Conservation (phyloP, 108 stramenopile genomes). For the Cylindrotheca closterium region DNA sequence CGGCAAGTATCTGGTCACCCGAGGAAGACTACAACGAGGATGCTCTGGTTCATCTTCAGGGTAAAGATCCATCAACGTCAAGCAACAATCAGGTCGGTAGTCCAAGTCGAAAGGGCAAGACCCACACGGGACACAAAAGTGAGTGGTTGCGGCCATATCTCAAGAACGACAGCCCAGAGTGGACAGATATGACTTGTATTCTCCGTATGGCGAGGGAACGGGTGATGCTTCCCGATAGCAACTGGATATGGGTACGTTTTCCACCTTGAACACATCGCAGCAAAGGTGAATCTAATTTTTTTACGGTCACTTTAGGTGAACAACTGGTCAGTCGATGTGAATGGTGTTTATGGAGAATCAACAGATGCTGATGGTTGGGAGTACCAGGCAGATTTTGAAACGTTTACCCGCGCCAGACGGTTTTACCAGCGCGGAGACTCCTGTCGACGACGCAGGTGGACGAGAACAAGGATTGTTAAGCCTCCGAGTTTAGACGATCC, state of each 20-base stretch:
- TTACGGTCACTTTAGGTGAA: slow-evolving; percentile 23
- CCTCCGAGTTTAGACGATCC: slow-evolving; percentile 40
- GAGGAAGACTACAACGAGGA: slow-evolving; percentile 43
- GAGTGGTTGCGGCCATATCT: slow-evolving; percentile 73
- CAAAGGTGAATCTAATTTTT: too few relatives aligned
- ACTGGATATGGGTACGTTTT: slow-evolving; percentile 67
- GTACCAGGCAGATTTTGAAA: slow-evolving; percentile 76
- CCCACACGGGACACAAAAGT: slow-evolving; percentile 13
- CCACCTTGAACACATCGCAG: too few relatives aligned
- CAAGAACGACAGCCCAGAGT: slow-evolving; percentile 73
- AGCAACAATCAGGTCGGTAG: slow-evolving; percentile 2
- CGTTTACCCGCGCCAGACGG: slow-evolving; percentile 50
- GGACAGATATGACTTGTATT: slow-evolving; percentile 70
- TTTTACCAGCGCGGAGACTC: slow-evolving; percentile 61
- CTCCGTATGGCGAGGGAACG: slow-evolving; percentile 49
- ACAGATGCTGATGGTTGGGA: slow-evolving; percentile 85
- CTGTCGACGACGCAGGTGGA: slow-evolving; percentile 74
- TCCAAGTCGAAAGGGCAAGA: slow-evolving; percentile 8
- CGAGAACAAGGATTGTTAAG: slow-evolving; percentile 62
- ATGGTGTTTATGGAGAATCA: slow-evolving; percentile 43
- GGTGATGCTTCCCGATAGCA: slow-evolving; percentile 63
- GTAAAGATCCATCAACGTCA: slow-evolving; percentile 1
- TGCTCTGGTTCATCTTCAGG: background rate
- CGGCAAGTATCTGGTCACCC: slow-evolving; percentile 65
- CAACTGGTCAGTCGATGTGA: slow-evolving; percentile 75